Conservation (phyloP, 129 eudicot species). For the Apium graveolens region DNA sequence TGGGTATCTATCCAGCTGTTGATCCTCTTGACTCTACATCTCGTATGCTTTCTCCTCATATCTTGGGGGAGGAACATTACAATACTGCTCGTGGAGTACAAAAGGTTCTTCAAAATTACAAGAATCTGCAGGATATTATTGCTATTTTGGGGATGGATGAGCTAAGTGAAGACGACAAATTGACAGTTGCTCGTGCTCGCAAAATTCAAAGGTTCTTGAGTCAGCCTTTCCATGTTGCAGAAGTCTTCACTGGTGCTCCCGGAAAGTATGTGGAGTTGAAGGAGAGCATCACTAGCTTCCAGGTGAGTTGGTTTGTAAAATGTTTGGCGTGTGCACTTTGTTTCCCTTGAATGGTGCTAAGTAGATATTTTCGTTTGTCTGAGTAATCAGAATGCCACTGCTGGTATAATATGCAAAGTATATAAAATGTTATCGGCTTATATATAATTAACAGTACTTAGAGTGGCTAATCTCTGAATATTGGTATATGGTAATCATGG, state of each 20-base stretch:
- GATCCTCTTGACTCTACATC: conserved; percentile 91
- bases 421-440: background rate
- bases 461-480: background rate
- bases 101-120: conserved; percentile 88
- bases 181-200: conserved; percentile 95
- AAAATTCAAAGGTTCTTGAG: conserved; percentile 88
- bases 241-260: conserved; percentile 96
- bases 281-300: conserved; percentile 87
- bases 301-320: conserved; percentile 33
- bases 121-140: conserved; percentile 97
- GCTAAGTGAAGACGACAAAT: conserved; percentile 84
- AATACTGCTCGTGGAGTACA: conserved; percentile 98
- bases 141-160: conserved; percentile 98
- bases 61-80: conserved; percentile 92
- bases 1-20: conserved; percentile 96
- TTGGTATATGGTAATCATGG: background rate
- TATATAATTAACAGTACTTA: background rate
- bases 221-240: conserved; percentile 98
- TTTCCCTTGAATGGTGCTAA: background rate
- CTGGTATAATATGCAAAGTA: background rate
- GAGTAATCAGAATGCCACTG: background rate
- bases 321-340: background rate
- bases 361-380: background rate
- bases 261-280: conserved; percentile 84
- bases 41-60: conserved; percentile 89